Base-by-base conservation (phyloP, 2,329 filamentous ascomycete species). In the Talaromyces marneffei region DNA sequence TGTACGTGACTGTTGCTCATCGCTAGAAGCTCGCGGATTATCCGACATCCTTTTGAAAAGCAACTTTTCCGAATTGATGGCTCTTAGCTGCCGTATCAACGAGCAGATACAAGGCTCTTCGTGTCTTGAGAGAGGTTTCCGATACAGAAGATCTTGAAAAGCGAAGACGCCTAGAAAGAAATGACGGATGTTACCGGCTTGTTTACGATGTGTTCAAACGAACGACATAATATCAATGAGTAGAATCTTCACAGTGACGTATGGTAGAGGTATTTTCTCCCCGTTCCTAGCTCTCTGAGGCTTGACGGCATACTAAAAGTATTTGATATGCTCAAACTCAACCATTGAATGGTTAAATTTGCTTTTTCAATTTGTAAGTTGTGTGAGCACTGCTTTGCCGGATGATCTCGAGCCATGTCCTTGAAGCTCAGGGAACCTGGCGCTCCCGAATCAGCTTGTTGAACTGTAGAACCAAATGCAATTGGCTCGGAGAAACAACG, bases 401-500 rank as follows among this genome's bases (percentile, higher is more conserved):
- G 14, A 35, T 48, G 44, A 20, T n/a, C 18, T 37, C 20, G 14
- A 50, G 29, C 27, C 14, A 27, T 58, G 31, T 57, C 12, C 18
- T 27, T 25, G 20, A 18, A 9, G 5, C 29, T 35, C 9, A 18
- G 20, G 9, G 9, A 33, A n/a, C n/a, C n/a, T n/a, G n/a, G n/a
- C n/a, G n/a, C n/a, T n/a, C n/a, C n/a, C n/a, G n/a, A n/a, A n/a
- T n/a, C n/a, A n/a, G n/a, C n/a, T n/a, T n/a, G n/a, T n/a, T n/a
- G n/a, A n/a, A n/a, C n/a, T n/a, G n/a, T n/a, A 23, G 9, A 20
- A 4, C 5, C 6, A 14, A 35, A 20, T 44, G 27, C 35, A 29
- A 62, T 18, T 62, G 60, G 60, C 12, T 25, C 60, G 60, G 60
- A 62, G 39, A 31, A 59, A 40, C 16, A 18, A 37, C 48, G 40